A percentile compares a stretch with the other conserved stretches of the same genome.
Conservation (phyloP, 202 grass and related monocot genomes). For the Bolboschoenoplectus hybrid region DNA sequence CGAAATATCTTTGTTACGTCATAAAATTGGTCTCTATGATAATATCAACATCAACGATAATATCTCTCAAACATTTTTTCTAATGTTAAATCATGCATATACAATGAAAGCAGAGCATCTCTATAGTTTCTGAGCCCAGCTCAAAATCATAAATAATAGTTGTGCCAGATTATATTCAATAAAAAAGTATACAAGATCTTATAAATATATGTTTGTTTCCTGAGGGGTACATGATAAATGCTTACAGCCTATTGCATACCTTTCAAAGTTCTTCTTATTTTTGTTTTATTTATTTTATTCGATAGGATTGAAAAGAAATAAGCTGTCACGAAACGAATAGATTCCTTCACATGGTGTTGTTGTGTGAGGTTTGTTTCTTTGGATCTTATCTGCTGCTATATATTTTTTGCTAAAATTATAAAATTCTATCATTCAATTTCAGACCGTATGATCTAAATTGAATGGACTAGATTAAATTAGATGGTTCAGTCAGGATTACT, state of each 20-base stretch:
- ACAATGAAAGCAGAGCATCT: not conserved
- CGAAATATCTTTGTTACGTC: too few species aligned
- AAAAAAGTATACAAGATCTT: not conserved
- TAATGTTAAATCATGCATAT: not conserved
- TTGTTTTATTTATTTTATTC: not conserved
- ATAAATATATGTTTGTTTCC: not conserved
- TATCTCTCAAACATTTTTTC: too few species aligned
- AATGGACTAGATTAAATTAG: not conserved
- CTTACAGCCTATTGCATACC: not conserved
- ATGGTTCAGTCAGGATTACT: not conserved
- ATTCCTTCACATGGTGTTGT: constrained; percentile 28
- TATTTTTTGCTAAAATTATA: not conserved
- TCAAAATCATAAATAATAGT: constrained; percentile 3
- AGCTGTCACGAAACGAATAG: not conserved
- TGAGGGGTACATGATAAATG: not conserved
- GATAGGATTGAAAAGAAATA: not conserved
- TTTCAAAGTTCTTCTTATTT: not conserved
- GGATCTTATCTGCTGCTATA: constrained; percentile 14
- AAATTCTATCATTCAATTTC: not conserved
- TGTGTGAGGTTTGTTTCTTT: not conserved
- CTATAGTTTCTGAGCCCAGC: not conserved
- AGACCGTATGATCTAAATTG: not conserved
- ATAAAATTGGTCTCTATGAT: too few species aligned
- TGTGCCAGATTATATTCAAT: not conserved
- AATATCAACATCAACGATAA: too few species aligned